Conservation (phyloP, 352 stramenopile species). For the Poterioochromonas sp. region DNA sequence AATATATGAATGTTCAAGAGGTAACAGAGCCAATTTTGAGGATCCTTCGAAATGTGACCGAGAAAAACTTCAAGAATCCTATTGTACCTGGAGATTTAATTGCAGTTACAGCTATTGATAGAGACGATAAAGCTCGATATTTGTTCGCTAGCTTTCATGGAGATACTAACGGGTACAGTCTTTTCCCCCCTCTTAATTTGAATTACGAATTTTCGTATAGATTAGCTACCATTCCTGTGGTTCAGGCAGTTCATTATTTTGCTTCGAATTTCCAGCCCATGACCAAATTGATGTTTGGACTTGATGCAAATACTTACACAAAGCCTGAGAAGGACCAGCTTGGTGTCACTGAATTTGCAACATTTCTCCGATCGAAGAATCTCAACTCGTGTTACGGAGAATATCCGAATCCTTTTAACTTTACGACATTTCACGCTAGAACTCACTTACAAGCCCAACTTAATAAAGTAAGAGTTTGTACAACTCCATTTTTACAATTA, state of each 20-base stretch:
- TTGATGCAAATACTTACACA: slow-evolving; percentile 70
- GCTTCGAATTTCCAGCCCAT: slow-evolving; percentile 24
- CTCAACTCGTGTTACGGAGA: slow-evolving; percentile 62
- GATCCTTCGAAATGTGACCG: slow-evolving; percentile 49
- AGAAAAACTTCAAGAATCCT: slow-evolving; percentile 45
- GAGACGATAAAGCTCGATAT: slow-evolving; percentile 48
- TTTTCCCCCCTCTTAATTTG: slow-evolving; percentile 53
- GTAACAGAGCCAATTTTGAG: slow-evolving; percentile 54
- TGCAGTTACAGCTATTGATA: slow-evolving; percentile 50
- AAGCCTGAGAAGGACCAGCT: slow-evolving; percentile 56
- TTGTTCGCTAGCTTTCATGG: slow-evolving; percentile 64
- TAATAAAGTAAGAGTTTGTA: slow-evolving; percentile 52
- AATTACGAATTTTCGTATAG: slow-evolving; percentile 6
- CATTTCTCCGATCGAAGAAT: slow-evolving; percentile 48
- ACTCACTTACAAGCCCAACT: slow-evolving; percentile 64
- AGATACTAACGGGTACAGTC: slow-evolving; percentile 67
- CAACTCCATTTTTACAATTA: background rate
- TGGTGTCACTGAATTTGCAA: slow-evolving; percentile 59
- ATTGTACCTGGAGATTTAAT: slow-evolving; percentile 62
- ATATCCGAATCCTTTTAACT: slow-evolving; percentile 53
- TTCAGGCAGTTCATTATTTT: slow-evolving; percentile 49
- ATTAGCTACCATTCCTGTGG: slow-evolving; percentile 4
- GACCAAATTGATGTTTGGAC: slow-evolving; percentile 59
- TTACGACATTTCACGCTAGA: slow-evolving; percentile 67
- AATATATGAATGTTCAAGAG: slow-evolving; percentile 53